These are phyloP conservation scores for Coemansia sp. DNA, from an alignment of 192 early-diverging fungal species.

Conservation along the genomic window DNA sequence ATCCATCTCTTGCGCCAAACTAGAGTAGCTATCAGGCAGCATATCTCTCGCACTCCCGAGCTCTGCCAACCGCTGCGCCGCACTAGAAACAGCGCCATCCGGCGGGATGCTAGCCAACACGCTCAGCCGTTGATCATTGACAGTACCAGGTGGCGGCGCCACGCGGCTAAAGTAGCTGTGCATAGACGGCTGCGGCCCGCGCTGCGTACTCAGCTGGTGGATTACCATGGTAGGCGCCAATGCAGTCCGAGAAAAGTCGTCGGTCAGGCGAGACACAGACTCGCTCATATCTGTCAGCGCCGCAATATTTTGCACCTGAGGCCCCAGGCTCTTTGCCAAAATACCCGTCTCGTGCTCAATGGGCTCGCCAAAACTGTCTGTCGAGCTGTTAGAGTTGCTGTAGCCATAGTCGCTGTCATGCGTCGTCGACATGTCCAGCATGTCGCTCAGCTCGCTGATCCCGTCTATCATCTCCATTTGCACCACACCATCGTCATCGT, in stretches of 20 bases:
- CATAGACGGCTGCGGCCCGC: neutral
- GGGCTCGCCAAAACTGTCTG: constrained; percentile 56
- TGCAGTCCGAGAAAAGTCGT: constrained; percentile 9
- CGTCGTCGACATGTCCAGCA: constrained; percentile 26
- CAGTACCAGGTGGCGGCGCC: neutral
- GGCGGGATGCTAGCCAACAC: neutral
- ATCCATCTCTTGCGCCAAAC: constrained; percentile 7
- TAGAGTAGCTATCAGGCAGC: constrained; percentile 8
- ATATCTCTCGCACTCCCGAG: neutral
- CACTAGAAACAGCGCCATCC: neutral
- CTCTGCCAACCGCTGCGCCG: neutral
- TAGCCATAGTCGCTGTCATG: constrained; percentile 44
- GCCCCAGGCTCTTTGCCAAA: constrained; percentile 30
- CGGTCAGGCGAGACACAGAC: constrained; percentile 14
- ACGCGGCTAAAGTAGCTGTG: constrained; percentile 8
- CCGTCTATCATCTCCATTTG: constrained; percentile 55
- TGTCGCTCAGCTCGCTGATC: constrained; percentile 44
- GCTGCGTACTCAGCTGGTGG: constrained; percentile 25
- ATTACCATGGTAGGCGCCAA: constrained; percentile 23
- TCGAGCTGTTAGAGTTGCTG: constrained; percentile 42
- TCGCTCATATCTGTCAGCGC: constrained; percentile 3
- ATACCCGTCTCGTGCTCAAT: constrained; percentile 47
- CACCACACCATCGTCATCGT: constrained; percentile 22
- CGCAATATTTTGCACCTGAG: constrained; percentile 7
- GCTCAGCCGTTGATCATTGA: neutral